Base-by-base conservation (phyloP, 129 eudicot genomes). In the Gnaphalium uliginosum region DNA sequence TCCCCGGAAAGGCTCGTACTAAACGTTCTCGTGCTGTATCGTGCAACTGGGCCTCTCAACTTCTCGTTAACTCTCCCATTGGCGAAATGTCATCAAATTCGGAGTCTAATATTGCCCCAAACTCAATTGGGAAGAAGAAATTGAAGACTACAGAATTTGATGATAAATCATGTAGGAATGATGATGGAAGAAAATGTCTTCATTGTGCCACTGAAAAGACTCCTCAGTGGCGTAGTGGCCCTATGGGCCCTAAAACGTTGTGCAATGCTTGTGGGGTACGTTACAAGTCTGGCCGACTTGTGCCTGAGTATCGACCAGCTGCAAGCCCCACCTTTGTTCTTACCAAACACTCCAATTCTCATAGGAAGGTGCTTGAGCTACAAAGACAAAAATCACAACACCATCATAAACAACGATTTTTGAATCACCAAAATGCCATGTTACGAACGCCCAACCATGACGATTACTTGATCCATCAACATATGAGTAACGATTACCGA, bases 141-240 rank as follows among this genome's bases (percentile, higher is more conserved):
- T 61, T 54, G 26, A 10, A 33, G 14, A 19, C 53, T 32, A 66
- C 19, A 10, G 17, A 39, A 3, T 66, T 1, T 18, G 74, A 81
- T 8, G 67, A 78, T 26, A 29, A 2, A 2, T 21, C 39, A 2
- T 58, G 50, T 0, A 69, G 62, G 23, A 78, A 69, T 0, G 83
- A 85, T 17, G 87, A 79, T 46, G 91, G 86, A 50, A 75, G 97
- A 39, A 89, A 62, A 78, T 91, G 97, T 76, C 82, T 89, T 22
- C 97, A 91, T 35, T 91, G 97, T 62, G 92, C 87, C 51, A 89
- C 96, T 4, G 88, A 87, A 70, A 91, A 89, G 86, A 91, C 97
- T 2, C 97, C 96, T 9, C 97, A 91, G 68, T 91, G 97, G 97
- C 82, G 97, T n/a, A 86, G 87, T 7, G 97, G 97, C 19, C 96